A percentile compares a stretch with the other conserved stretches of the same genome.
Conservation (phyloP, 495 filamentous ascomycete species). For the Hyaloscypha hepaticicola region DNA sequence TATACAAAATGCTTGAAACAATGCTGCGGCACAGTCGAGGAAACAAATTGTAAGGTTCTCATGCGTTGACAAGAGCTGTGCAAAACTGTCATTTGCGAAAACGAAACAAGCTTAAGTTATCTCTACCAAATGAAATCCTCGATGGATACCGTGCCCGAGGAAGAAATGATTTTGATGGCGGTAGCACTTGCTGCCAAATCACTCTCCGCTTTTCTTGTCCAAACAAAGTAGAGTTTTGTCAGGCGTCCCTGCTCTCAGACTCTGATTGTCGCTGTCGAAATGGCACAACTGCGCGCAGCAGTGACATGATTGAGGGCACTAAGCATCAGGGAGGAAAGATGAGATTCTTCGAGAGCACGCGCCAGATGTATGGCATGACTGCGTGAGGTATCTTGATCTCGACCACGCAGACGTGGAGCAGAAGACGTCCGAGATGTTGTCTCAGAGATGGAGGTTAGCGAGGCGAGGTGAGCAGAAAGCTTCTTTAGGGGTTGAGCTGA, state of each 20-base stretch:
- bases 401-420: neutral
- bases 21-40: conserved; percentile 21
- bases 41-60: conserved; percentile 5
- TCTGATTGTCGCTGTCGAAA: conserved; percentile 3
- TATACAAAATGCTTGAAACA: conserved; percentile 23
- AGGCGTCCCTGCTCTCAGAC: neutral
- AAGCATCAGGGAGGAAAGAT: neutral
- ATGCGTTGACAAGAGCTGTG: conserved; percentile 14
- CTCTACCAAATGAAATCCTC: neutral
- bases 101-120: conserved; percentile 14
- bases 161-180: neutral
- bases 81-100: neutral
- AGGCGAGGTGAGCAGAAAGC: neutral
- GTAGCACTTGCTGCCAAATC: conserved; percentile 9
- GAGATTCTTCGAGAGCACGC: neutral
- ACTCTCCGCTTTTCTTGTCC: neutral
- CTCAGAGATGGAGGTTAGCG: neutral
- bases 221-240: conserved; percentile 11
- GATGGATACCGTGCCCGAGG: neutral
- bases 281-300: neutral
- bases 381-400: neutral
- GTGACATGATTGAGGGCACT: neutral
- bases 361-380: neutral
- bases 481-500: neutral
- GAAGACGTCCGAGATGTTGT: conserved; percentile 9